These are phyloP conservation scores for Dioscorea alata DNA, from an alignment of 106 monocot species.

Conservation along the genomic window DNA sequence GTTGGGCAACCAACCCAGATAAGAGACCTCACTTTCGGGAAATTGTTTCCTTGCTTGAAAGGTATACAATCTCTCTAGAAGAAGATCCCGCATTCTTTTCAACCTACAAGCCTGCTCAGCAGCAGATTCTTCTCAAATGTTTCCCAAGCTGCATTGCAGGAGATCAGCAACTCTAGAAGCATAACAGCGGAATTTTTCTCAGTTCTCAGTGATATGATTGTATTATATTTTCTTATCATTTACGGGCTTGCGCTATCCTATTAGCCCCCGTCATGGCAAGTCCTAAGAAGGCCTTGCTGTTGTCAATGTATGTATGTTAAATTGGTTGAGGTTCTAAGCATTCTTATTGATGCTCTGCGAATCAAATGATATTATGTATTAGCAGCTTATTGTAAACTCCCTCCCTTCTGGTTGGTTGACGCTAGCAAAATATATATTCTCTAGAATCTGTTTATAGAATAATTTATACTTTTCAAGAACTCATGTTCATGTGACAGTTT, in stretches of 20 bases:
- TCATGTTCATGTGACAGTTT: slow-evolving; percentile 21
- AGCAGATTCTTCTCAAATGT: slow-evolving; percentile 26
- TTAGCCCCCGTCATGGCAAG: not conserved
- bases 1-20: slow-evolving; percentile 75
- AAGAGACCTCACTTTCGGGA: slow-evolving; percentile 77
- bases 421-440: not conserved
- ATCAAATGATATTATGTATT: too few species aligned
- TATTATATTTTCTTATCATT: slow-evolving; percentile 1
- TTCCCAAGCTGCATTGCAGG: slow-evolving; percentile 35
- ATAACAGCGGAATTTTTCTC: not conserved
- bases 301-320: not conserved
- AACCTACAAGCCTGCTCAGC: slow-evolving; percentile 41
- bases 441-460: not conserved
- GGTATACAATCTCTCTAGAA: slow-evolving; percentile 40
- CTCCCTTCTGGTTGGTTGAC: too few species aligned
- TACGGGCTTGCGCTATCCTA: not conserved
- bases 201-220: not conserved
- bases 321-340: not conserved
- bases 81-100: slow-evolving; percentile 61
- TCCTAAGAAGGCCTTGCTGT: not conserved
- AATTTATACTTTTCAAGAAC: not conserved
- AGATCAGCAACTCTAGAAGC: slow-evolving; percentile 22
- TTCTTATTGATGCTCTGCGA: too few species aligned
- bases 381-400: too few species aligned
- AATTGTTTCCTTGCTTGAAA: slow-evolving; percentile 64